phyloP scores from a whole-genome alignment of 2,329 filamentous ascomycete genomes.

The Tolypocladium endophyticum region DNA sequence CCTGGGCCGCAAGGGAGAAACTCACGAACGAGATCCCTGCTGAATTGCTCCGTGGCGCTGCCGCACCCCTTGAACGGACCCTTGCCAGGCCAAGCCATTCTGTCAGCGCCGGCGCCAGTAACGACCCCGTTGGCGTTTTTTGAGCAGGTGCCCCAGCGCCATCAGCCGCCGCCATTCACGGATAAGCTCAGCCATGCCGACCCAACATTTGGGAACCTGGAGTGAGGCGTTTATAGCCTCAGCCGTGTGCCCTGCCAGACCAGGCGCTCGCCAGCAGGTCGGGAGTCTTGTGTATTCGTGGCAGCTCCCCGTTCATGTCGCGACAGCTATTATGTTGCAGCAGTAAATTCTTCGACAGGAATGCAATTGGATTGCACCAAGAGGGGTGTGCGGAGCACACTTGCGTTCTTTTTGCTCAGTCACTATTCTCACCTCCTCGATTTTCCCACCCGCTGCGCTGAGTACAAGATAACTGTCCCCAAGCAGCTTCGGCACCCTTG shows the following conservation, averaged over 20 bases:
- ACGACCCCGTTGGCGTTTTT: not conserved
- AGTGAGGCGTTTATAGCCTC: conserved; percentile 13
- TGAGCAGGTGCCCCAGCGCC: conserved; percentile 6
- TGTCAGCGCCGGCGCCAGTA: not conserved
- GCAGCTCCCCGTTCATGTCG: not conserved
- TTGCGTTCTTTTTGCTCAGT: not conserved
- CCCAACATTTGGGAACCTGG: conserved; percentile 18
- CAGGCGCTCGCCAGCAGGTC: not conserved
- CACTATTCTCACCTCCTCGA: not conserved
- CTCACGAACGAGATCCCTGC: not conserved
- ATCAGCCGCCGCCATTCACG: conserved; percentile 20
- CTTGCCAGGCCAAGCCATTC: not conserved
- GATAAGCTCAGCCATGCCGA: conserved; percentile 23
- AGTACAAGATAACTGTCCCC: not conserved
- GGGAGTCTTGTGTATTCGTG: not conserved
- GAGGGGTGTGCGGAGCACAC: not conserved
- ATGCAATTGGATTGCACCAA: not conserved
- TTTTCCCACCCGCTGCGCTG: not conserved
- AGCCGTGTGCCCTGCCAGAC: not conserved
- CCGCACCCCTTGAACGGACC: not conserved
- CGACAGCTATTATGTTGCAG: not conserved
- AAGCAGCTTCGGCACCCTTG: not conserved
- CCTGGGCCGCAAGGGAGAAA: not conserved
- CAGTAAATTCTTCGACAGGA: not conserved
- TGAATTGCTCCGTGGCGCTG: not conserved